Evolutionary conservation across 2,329 filamentous ascomycete species (phyloP), one percentile per base, ranked within the genome.

Genomic region (Colletotrichum truncatum): DNA sequence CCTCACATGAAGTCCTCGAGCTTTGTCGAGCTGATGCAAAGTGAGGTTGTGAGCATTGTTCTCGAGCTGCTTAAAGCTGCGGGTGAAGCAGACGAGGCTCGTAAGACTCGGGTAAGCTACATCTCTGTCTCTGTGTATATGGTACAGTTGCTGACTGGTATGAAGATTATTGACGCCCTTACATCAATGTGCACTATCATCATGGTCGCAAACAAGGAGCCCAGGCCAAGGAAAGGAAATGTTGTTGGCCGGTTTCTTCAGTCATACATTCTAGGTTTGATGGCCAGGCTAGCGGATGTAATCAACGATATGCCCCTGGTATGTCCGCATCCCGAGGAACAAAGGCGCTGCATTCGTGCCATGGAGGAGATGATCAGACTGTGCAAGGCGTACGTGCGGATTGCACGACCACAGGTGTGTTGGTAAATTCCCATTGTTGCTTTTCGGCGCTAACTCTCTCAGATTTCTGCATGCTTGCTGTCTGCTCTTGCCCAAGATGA

Each of bases 381-480:
- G 51, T 92, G 93, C 45, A 91, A 89, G 71, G 84, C 84, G 3
- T 89, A 92, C 72, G 88, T 94, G 30, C 90, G 89, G 66, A 89
- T 91, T 70, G 96, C 93, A 52, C 84, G 97, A 39, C 95, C 96
- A 21, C 95, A 98, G 82, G 92, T 93, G 77, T 70, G 84, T 77
- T 55, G 45, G 45, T 45, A 6, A 10, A 54, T 9, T 18, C 6
- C 16, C 21, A 16, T 14, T 51, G n/a, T 43, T 64, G 39, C 74
- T 79, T 49, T 80, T 32, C 11, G 7, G 18, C 12, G 23, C 59
- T 66, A 34, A 66, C 23, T 9, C 7, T 3, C 23, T 59, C 72
- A 95, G 89, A 95, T 98, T 60, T 93, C 93, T 69, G 94, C 95
- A n/a, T 98, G 93, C 74, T 82, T 99, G 11, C 89, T 97, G 67